phyloP scores from a whole-genome alignment of 768 basidiomycete species.

The Amanita subjunquillea region DNA sequence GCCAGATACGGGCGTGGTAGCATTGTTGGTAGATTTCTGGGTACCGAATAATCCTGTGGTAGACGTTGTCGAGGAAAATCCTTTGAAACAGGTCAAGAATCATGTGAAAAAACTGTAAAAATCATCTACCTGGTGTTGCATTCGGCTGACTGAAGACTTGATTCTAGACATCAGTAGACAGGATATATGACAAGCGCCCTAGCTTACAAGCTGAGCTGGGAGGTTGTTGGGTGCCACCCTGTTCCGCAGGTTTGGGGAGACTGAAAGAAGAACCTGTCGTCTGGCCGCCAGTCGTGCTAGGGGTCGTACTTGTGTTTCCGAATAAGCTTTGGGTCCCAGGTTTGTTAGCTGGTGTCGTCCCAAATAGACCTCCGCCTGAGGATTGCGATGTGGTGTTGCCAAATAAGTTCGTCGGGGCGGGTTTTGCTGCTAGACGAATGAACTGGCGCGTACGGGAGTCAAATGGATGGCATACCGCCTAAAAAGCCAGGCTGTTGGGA shows the following conservation, averaged over 20 bases:
- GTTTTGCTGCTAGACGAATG: background rate
- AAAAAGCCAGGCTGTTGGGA: background rate
- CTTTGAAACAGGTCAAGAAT: slow-evolving; percentile 2
- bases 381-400: background rate
- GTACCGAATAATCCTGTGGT: slow-evolving; percentile 11
- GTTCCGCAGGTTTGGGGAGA: slow-evolving; percentile 11
- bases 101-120: slow-evolving; percentile 6
- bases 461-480: slow-evolving; percentile 14
- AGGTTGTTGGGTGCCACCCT: slow-evolving; percentile 9
- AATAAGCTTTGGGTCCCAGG: slow-evolving; percentile 10
- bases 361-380: slow-evolving; percentile 9
- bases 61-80: slow-evolving; percentile 5
- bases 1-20: slow-evolving; percentile 4
- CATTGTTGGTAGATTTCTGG: background rate
- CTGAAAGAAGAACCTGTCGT: slow-evolving; percentile 4
- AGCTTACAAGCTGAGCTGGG: slow-evolving; percentile 5
- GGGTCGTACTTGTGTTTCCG: slow-evolving; percentile 7
- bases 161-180: background rate
- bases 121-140: slow-evolving; percentile 8
- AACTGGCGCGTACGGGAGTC: background rate
- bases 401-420: background rate
- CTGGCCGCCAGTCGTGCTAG: background rate
- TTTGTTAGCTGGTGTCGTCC: background rate
- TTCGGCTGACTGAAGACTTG: slow-evolving; percentile 8
- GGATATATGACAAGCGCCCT: background rate